These are phyloP conservation scores for Aspergillus fischeri DNA, from an alignment of 2,329 filamentous ascomycete species.

Conservation along the genomic window DNA sequence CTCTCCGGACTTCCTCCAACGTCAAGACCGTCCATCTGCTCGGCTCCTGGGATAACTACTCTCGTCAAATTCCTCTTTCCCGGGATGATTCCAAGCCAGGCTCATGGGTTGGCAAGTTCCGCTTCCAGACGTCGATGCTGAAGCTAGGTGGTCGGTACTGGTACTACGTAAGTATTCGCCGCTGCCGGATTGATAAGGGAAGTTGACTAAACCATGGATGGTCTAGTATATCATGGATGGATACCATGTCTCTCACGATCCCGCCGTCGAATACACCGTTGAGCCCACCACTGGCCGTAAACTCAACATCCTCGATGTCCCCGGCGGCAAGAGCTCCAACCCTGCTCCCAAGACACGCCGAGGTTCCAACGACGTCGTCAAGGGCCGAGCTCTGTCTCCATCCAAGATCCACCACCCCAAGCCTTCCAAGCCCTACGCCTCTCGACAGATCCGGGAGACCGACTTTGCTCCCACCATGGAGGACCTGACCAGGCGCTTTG, in stretches of 20 bases:
- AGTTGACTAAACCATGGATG: slow-evolving; percentile 10
- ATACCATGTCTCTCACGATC: slow-evolving; percentile 96
- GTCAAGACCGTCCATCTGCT: slow-evolving; percentile 97
- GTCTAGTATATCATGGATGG: slow-evolving; percentile 89
- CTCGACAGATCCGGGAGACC: slow-evolving; percentile 77
- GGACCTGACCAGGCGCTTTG: slow-evolving; percentile 73
- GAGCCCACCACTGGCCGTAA: slow-evolving; percentile 96
- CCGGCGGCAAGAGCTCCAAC: slow-evolving; percentile 50
- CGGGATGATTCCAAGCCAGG: slow-evolving; percentile 84
- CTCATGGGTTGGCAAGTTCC: slow-evolving; percentile 93
- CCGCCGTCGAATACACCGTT: slow-evolving; percentile 78
- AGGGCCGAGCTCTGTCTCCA: slow-evolving; percentile 81
- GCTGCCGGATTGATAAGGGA: neutral
- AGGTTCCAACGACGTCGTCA: slow-evolving; percentile 66
- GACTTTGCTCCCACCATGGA: slow-evolving; percentile 77
- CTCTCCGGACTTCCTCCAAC: slow-evolving; percentile 89
- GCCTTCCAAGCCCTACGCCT: slow-evolving; percentile 82
- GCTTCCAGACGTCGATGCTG: slow-evolving; percentile 83
- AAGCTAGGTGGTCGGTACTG: slow-evolving; percentile 92
- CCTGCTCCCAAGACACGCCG: slow-evolving; percentile 36
- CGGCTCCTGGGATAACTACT: slow-evolving; percentile 98
- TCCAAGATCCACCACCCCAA: slow-evolving; percentile 89
- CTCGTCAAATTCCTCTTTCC: slow-evolving; percentile 87
- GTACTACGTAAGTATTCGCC: slow-evolving; percentile 69
- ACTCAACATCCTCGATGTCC: slow-evolving; percentile 95